Base-by-base conservation (phyloP, 768 basidiomycete genomes). In the Steccherinum ochraceum region DNA sequence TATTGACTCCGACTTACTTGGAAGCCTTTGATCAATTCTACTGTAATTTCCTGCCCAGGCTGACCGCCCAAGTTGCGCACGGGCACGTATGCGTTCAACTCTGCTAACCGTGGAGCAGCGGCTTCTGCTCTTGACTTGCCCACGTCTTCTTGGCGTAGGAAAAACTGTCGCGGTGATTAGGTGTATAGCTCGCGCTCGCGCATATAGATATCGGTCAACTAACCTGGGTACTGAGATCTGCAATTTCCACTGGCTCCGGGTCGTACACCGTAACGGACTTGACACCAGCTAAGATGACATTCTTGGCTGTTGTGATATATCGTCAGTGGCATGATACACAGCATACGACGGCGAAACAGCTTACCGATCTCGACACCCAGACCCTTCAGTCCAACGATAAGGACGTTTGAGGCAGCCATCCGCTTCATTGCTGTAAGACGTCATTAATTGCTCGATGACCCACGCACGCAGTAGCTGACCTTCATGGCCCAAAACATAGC, bases 211-310 rank as follows among this genome's bases (percentile, higher is more conserved):
- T 4, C 35, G 11, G 44, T 35, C 16, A 25, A 71, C 72, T 57
- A 58, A 89, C 93, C 71, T 96, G 95, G 3, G 93, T 87, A 63
- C 94, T 89, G 45, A 99, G 76, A 71, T 99, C 96, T 56, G 87
- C 83, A n/a, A 93, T 61, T 20, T 80, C 78, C 11, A 93, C 90
- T 11, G 81, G 87, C 58, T 93, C 87, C 7, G 94, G 94, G 68
- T 99, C 96, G 64, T 82, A 97, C 50, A 98, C 78, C 4, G 94
- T 94, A 24, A 98, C 95, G 4, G 91, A 93, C 71, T 96, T 98
- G 46, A 99, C 96, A 51, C 96, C 96, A 45, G 96, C 96, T 49
- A 99, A 77, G 50, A 82, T 86, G 50, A 97, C 76, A 65, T 99
- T 92, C 76, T 99, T 99, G 55, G 96, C 95, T 93, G 58, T 4